Percentiles rank a stretch among this genome's conserved stretches.
phyloP scores from a whole-genome alignment of 495 filamentous ascomycete species.

The Daldinia grandis region DNA sequence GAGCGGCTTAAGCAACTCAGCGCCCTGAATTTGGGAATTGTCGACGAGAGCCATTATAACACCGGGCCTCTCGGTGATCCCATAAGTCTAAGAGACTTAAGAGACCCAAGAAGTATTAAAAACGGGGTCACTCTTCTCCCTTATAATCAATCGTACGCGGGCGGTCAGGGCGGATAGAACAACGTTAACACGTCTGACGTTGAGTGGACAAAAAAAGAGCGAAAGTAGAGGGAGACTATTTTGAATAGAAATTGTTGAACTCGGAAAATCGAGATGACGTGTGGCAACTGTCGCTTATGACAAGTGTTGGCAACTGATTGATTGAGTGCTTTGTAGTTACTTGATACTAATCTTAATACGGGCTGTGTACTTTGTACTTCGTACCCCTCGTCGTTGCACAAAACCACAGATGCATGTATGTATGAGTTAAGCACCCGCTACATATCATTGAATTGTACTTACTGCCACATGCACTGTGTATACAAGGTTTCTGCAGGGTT shows the following conservation, averaged over 20 bases:
- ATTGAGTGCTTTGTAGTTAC: neutral
- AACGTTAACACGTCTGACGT: constrained; percentile 4
- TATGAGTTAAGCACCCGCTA: neutral
- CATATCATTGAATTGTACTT: too few species aligned
- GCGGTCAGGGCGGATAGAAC: neutral
- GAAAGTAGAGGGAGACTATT: neutral
- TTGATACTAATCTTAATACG: neutral
- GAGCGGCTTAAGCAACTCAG: constrained; percentile 88
- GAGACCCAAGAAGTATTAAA: neutral
- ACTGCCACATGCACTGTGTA: neutral
- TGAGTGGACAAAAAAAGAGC: constrained; percentile 3
- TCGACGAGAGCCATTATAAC: constrained; percentile 76
- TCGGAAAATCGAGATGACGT: constrained; percentile 9
- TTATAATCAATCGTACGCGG: neutral
- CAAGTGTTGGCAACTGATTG: constrained; percentile 6
- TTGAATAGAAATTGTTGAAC: constrained; percentile 1
- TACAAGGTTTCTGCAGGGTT: constrained; percentile 2
- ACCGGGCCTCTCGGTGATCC: constrained; percentile 4
- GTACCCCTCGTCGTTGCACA: neutral
- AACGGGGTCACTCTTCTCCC: neutral
- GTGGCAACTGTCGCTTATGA: constrained; percentile 1
- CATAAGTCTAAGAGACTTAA: constrained; percentile 11
- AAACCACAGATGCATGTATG: neutral
- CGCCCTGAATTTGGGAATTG: constrained; percentile 85
- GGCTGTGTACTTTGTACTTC: neutral